Conservation (phyloP, 208 protist genomes). For the Chromosphaera perkinsii region DNA sequence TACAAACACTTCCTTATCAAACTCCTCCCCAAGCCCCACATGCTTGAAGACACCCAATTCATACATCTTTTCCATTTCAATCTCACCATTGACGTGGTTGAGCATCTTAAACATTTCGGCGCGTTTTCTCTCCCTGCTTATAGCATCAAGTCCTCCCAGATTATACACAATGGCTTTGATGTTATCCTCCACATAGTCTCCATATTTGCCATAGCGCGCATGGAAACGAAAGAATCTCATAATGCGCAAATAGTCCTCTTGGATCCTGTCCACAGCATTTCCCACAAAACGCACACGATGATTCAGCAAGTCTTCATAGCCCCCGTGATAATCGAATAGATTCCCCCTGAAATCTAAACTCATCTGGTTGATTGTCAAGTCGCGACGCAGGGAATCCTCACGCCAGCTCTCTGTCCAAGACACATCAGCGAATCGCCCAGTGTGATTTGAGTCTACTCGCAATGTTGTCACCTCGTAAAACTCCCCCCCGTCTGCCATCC, state of each 20-base stretch:
- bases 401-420: background rate
- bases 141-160: too few relatives aligned
- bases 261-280: conserved; percentile 13
- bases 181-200: too few relatives aligned
- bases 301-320: background rate
- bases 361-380: conserved; percentile 39
- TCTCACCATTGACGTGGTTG: too few relatives aligned
- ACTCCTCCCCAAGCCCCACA: too few relatives aligned
- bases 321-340: conserved; percentile 37
- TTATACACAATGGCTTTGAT: too few relatives aligned
- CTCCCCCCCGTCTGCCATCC: background rate
- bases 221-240: conserved; percentile 44
- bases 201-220: too few relatives aligned
- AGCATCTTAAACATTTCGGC: too few relatives aligned
- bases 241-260: conserved; percentile 41
- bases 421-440: conserved; percentile 27
- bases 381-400: conserved; percentile 1
- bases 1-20: too few relatives aligned
- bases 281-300: conserved; percentile 26
- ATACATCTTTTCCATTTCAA: too few relatives aligned
- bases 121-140: too few relatives aligned
- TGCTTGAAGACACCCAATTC: too few relatives aligned
- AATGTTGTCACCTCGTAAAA: conserved; percentile 38
- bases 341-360: conserved; percentile 19
- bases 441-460: conserved; percentile 14